Evolutionary conservation across 2,329 filamentous ascomycete genomes (phyloP).

Genomic region (Zymoseptoria ardabiliae): DNA sequence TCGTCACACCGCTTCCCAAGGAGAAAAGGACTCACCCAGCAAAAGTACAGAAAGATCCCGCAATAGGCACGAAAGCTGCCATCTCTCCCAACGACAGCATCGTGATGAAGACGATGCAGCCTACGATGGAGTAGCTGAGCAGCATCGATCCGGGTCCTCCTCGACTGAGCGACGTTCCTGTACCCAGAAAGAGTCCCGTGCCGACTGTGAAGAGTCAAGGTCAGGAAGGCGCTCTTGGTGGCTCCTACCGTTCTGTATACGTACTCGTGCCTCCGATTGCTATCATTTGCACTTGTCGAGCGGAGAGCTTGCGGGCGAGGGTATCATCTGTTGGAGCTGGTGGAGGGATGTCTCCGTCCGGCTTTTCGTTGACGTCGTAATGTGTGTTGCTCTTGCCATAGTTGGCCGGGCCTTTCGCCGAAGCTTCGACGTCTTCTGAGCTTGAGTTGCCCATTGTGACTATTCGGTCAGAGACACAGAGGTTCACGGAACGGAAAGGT

Average conservation of each 20-base stretch:
- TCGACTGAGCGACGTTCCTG: conserved; percentile 42
- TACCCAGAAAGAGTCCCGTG: conserved; percentile 51
- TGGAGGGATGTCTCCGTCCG: conserved; percentile 8
- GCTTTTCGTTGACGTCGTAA: not conserved
- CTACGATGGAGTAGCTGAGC: conserved; percentile 62
- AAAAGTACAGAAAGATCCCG: conserved; percentile 61
- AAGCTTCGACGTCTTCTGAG: not conserved
- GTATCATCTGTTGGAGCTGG: conserved; percentile 1
- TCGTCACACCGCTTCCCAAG: conserved; percentile 54
- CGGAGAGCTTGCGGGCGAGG: conserved; percentile 48
- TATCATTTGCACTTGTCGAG: conserved; percentile 54
- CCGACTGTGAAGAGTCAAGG: conserved; percentile 29
- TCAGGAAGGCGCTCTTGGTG: conserved; percentile 16
- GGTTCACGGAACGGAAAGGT: not conserved
- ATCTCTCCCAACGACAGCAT: conserved; percentile 79
- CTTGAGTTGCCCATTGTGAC: not conserved
- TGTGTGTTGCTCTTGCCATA: not conserved
- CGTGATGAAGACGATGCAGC: conserved; percentile 67
- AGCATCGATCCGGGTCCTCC: conserved; percentile 57
- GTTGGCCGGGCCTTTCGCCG: not conserved
- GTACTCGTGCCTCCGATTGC: conserved; percentile 58
- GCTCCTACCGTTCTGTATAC: conserved; percentile 17
- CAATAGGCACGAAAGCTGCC: conserved; percentile 71
- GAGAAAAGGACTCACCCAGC: conserved; percentile 44
- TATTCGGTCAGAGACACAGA: not conserved